Conservation (phyloP, 2,329 filamentous ascomycete genomes). For the Grosmannia clavigera region DNA sequence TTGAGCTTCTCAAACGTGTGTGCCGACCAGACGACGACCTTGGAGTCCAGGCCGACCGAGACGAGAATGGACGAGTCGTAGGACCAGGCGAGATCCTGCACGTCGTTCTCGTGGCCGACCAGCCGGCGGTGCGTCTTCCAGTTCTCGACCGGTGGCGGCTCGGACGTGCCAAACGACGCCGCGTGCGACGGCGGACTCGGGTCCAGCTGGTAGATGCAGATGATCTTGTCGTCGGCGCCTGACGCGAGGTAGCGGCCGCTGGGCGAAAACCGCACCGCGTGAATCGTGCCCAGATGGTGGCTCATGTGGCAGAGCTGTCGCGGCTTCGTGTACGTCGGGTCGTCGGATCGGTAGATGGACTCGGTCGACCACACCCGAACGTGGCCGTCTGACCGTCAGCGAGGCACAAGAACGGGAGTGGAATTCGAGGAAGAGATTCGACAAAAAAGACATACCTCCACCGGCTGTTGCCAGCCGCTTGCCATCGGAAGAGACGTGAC, state of each 20-base stretch:
- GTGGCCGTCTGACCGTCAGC: conserved; percentile 55
- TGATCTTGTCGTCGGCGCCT: conserved; percentile 96
- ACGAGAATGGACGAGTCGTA: conserved; percentile 91
- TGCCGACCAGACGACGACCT: conserved; percentile 96
- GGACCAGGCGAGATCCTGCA: conserved; percentile 96
- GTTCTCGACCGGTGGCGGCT: conserved; percentile 87
- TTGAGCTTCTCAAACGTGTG: conserved; percentile 98
- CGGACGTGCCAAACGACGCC: conserved; percentile 77
- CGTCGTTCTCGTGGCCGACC: conserved; percentile 96
- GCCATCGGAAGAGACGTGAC: conserved; percentile 91
- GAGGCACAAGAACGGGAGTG: neutral
- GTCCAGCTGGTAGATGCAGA: conserved; percentile 91
- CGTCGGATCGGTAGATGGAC: conserved; percentile 70
- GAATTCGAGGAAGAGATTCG: neutral
- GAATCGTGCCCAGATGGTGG: conserved; percentile 94
- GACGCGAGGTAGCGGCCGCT: conserved; percentile 93
- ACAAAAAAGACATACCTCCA: conserved; percentile 50
- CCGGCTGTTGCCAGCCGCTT: conserved; percentile 84
- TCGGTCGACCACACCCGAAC: conserved; percentile 98
- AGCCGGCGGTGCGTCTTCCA: conserved; percentile 92
- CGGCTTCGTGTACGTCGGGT: conserved; percentile 60
- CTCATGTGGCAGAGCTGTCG: conserved; percentile 96
- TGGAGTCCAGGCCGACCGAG: conserved; percentile 92
- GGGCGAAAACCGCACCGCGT: conserved; percentile 91
- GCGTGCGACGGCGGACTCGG: conserved; percentile 64